These are phyloP conservation scores for Echium plantagineum DNA, from an alignment of 257 asterid genomes.

Conservation along the genomic window DNA sequence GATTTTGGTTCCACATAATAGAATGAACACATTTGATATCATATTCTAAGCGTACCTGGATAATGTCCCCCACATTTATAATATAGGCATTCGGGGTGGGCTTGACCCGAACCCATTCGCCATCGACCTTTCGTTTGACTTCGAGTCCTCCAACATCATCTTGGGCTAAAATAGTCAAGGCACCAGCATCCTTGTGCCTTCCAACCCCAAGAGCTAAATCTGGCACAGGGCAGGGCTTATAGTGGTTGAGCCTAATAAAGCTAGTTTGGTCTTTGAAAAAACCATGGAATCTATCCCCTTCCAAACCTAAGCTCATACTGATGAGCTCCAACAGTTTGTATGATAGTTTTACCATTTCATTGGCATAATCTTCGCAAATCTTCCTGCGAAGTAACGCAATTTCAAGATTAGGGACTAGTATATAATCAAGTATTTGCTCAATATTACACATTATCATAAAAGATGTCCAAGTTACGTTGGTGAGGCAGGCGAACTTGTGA, in stretches of 20 bases:
- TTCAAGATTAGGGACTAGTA: neutral
- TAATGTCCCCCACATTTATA: conserved; percentile 54
- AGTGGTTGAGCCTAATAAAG: conserved; percentile 58
- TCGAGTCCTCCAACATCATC: conserved; percentile 68
- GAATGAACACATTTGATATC: too few relatives aligned
- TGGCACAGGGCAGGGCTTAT: conserved; percentile 63
- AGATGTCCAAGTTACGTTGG: too few relatives aligned
- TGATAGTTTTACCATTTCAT: conserved; percentile 38
- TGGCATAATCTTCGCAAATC: conserved; percentile 40
- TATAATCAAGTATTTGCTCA: too few relatives aligned
- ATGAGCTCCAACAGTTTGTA: conserved; percentile 43
- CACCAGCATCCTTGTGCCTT: conserved; percentile 58
- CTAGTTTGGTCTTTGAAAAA: conserved; percentile 43
- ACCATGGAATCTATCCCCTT: conserved; percentile 29
- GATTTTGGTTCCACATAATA: too few relatives aligned
- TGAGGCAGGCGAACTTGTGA: too few relatives aligned
- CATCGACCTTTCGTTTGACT: conserved; percentile 58
- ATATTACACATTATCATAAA: too few relatives aligned
- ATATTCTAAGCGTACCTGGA: conserved; percentile 34
- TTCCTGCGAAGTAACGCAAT: conserved; percentile 24
- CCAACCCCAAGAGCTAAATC: conserved; percentile 71
- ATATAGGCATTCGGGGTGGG: conserved; percentile 61
- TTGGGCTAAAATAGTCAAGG: conserved; percentile 52
- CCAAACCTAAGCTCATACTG: conserved; percentile 43
- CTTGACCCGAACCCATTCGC: conserved; percentile 61